Conservation (phyloP, 495 filamentous ascomycete species). For the Trichoderma reesei region DNA sequence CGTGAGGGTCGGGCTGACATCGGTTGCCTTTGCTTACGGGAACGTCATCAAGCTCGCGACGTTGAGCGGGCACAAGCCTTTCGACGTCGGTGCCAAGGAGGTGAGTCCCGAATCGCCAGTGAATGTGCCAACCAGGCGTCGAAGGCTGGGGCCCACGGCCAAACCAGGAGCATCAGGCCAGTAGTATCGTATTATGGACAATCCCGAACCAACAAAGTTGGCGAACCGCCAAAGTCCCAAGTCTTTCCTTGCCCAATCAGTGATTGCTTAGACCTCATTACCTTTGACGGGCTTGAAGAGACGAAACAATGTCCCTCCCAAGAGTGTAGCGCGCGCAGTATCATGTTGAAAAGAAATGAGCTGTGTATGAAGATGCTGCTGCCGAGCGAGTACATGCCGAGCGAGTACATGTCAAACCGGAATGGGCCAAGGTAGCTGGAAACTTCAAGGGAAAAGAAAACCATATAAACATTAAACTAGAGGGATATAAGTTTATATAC, state of each 20-base stretch:
- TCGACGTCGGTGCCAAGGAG: background rate
- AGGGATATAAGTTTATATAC: conserved; percentile 11
- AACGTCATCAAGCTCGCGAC: conserved; percentile 57
- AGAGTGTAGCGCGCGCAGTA: too few species aligned
- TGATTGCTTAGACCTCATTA: too few species aligned
- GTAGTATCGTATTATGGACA: background rate
- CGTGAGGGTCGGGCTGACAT: conserved; percentile 43
- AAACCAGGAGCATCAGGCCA: background rate
- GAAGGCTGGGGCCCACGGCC: background rate
- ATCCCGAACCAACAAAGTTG: too few species aligned
- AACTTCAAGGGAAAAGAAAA: background rate
- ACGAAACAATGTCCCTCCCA: too few species aligned
- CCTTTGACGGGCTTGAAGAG: too few species aligned
- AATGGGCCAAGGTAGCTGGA: background rate
- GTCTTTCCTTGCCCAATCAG: too few species aligned
- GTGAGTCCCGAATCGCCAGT: background rate
- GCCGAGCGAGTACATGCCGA: too few species aligned
- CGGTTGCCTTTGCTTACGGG: conserved; percentile 55
- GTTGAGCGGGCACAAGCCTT: conserved; percentile 27
- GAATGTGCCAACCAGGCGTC: conserved; percentile 5
- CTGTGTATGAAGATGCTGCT: too few species aligned
- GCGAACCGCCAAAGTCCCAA: too few species aligned
- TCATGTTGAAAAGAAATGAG: too few species aligned
- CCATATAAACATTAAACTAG: background rate
- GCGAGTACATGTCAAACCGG: too few species aligned